These are phyloP conservation scores for Vachellia collinsii DNA, from an alignment of 306 rosid genomes.

Conservation along the genomic window DNA sequence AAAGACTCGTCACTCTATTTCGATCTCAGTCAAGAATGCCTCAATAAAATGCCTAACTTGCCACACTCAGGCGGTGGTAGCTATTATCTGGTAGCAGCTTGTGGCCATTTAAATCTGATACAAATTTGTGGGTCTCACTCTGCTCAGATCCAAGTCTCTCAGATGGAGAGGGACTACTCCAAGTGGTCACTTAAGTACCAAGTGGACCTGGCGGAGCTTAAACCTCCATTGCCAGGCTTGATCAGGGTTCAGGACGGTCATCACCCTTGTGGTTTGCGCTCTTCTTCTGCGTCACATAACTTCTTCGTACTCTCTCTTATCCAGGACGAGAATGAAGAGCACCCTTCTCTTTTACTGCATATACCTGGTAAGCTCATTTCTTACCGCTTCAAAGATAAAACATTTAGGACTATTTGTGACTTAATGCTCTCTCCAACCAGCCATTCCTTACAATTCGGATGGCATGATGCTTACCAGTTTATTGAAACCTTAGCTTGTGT, in stretches of 20 bases:
- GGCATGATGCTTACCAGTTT: slow-evolving; percentile 33
- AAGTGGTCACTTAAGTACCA: slow-evolving; percentile 33
- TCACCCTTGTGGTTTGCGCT: not conserved
- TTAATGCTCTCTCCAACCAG: not conserved
- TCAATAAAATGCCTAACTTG: slow-evolving; percentile 35
- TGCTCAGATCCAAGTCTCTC: slow-evolving; percentile 19
- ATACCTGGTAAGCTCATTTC: slow-evolving; percentile 35
- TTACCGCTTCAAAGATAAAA: slow-evolving; percentile 18
- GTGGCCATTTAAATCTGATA: slow-evolving; percentile 35
- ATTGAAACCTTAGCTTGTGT: slow-evolving; percentile 39
- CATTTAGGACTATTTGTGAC: slow-evolving; percentile 11
- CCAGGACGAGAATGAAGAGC: slow-evolving; percentile 30
- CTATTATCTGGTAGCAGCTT: slow-evolving; percentile 15
- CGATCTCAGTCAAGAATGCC: slow-evolving; percentile 17
- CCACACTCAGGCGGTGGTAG: not conserved
- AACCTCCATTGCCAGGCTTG: slow-evolving; percentile 25
- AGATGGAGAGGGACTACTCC: slow-evolving; percentile 31
- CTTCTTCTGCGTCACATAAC: not conserved
- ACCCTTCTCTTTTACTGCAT: slow-evolving; percentile 29
- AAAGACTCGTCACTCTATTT: slow-evolving; percentile 15
- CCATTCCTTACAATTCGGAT: not conserved
- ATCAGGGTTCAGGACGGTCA: not conserved
- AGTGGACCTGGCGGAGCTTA: slow-evolving; percentile 14
- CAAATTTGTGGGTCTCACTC: slow-evolving; percentile 4
- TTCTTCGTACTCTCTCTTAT: slow-evolving; percentile 22